A percentile compares a stretch with the other conserved stretches of the same genome.
Evolutionary conservation across 345 rosid species (phyloP).

Genomic region (Lepidium aucheri): DNA sequence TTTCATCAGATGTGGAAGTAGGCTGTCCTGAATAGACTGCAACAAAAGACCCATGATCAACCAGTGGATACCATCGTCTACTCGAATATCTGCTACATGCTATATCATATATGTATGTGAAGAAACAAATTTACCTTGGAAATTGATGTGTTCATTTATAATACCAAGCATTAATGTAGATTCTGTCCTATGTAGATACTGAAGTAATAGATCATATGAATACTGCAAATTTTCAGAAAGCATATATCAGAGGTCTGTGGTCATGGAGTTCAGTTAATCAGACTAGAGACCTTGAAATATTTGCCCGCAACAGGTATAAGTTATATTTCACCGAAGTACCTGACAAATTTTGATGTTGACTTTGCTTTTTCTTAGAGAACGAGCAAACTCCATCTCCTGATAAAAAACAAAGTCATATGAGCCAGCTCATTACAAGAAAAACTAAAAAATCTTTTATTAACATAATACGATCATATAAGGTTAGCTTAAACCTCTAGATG

Average conservation of each 20-base stretch:
- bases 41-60: conserved; percentile 16
- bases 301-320: not conserved
- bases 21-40: conserved; percentile 96
- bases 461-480: not conserved
- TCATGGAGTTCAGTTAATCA: not conserved
- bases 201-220: conserved; percentile 86
- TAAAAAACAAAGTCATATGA: conserved; percentile 5
- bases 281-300: conserved; percentile 5
- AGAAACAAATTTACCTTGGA: conserved; percentile 50
- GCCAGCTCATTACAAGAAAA: not conserved
- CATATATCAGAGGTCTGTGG: conserved; percentile 5
- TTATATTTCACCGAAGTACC: conserved; percentile 31
- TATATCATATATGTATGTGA: not conserved
- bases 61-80: not conserved
- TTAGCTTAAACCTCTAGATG: conserved; percentile 70
- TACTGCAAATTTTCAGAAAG: conserved; percentile 48
- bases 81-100: not conserved
- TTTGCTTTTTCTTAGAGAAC: conserved; percentile 75
- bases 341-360: conserved; percentile 85
- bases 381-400: conserved; percentile 98
- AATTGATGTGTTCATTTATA: conserved; percentile 78
- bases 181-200: conserved; percentile 72
- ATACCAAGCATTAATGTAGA: conserved; percentile 84
- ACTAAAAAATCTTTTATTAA: not conserved
- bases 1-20: conserved; percentile 66